These are phyloP conservation scores for Dicorynia guianensis DNA, from an alignment of 306 rosid genomes.

Conservation along the genomic window DNA sequence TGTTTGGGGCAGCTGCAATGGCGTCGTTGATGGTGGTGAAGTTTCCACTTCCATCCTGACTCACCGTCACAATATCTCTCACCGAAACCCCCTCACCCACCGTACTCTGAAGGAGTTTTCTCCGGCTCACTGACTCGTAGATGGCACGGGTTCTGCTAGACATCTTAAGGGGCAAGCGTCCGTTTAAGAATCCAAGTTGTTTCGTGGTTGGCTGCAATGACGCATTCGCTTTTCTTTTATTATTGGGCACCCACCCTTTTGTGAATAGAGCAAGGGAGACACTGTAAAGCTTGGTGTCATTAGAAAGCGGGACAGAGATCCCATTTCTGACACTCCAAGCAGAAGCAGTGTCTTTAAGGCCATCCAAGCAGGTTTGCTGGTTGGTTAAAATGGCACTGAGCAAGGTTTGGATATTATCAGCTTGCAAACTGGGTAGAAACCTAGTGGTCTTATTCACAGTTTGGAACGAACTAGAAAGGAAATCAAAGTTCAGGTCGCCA, in stretches of 20 bases:
- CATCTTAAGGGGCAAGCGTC: constrained; percentile 78
- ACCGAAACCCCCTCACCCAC: constrained; percentile 51
- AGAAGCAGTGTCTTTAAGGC: constrained; percentile 70
- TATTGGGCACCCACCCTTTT: constrained; percentile 76
- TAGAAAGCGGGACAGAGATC: constrained; percentile 62
- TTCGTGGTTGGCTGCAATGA: constrained; percentile 43
- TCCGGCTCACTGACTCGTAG: constrained; percentile 68
- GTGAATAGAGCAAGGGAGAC: constrained; percentile 76
- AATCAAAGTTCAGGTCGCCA: constrained; percentile 71
- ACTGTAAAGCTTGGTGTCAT: constrained; percentile 81
- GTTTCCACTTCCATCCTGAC: constrained; percentile 77
- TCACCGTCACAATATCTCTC: constrained; percentile 71
- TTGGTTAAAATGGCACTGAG: constrained; percentile 83
- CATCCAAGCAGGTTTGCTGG: constrained; percentile 84
- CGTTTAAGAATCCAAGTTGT: constrained; percentile 61
- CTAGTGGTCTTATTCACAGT: constrained; percentile 53
- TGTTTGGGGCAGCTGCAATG: constrained; percentile 80
- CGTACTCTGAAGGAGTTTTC: constrained; percentile 55
- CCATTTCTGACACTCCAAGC: constrained; percentile 71
- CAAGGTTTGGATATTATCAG: constrained; percentile 66
- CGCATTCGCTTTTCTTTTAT: constrained; percentile 34
- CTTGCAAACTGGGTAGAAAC: constrained; percentile 55
- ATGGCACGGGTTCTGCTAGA: constrained; percentile 56
- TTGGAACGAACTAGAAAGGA: constrained; percentile 54
- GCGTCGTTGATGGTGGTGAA: constrained; percentile 84